Evolutionary conservation across 495 filamentous ascomycete genomes (phyloP).

Genomic region (Geoglossum glabrum): DNA sequence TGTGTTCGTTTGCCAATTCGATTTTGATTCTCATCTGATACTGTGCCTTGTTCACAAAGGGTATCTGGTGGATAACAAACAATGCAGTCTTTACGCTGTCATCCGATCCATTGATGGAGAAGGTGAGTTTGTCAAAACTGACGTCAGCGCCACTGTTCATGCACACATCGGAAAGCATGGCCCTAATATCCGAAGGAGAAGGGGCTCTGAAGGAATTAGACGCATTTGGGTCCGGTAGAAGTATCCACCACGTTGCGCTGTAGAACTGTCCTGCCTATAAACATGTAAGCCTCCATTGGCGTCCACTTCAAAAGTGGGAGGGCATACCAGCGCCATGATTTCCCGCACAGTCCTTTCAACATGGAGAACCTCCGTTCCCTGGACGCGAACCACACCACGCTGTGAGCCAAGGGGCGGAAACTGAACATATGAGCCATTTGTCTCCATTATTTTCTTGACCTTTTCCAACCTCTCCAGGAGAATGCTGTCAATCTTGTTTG

Average conservation of each 20-base stretch:
- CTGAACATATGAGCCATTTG: constrained; percentile 82
- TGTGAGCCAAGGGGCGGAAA: constrained; percentile 71
- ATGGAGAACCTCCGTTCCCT: constrained; percentile 78
- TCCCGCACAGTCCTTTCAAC: constrained; percentile 86
- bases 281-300: constrained; percentile 4
- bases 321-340: constrained; percentile 73
- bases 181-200: constrained; percentile 52
- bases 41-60: constrained; percentile 66
- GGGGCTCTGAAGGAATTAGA: constrained; percentile 39
- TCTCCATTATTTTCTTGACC: constrained; percentile 91
- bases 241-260: constrained; percentile 87
- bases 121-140: constrained; percentile 79
- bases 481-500: constrained; percentile 84
- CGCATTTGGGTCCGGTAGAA: constrained; percentile 48
- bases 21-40: constrained; percentile 95
- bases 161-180: constrained; percentile 88
- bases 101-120: constrained; percentile 86
- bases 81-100: constrained; percentile 87
- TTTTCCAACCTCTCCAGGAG: constrained; percentile 82
- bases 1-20: constrained; percentile 96
- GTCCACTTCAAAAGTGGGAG: neutral
- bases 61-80: constrained; percentile 77
- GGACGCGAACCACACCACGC: constrained; percentile 61
- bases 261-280: constrained; percentile 85
- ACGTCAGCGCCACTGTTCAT: constrained; percentile 91